Base-by-base conservation (phyloP, 495 filamentous ascomycete species). In the Astrocystis sublimbata region DNA sequence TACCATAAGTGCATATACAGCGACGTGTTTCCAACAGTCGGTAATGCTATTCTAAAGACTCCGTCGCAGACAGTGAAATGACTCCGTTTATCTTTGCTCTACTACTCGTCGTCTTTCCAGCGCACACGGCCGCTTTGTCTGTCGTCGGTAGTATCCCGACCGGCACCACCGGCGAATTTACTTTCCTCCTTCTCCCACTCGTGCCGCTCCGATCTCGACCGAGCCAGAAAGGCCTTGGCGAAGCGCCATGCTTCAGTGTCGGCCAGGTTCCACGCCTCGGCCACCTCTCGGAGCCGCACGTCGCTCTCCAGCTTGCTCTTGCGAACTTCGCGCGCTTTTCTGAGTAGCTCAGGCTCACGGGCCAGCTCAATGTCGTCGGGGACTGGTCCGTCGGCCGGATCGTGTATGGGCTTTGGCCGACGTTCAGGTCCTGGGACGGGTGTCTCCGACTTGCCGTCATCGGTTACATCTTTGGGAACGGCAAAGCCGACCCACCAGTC, bases 171-270 rank as follows among this genome's bases (percentile, higher is more conserved):
- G 7, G 78, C 83, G 72, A 85, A 92, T 63, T 73, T 79, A 66
- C 75, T 78, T 80, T 93, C 90, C 49, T 86, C 85, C 59, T 88
- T 81, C 67, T 90, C 88, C 89, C 89, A 93, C 75, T 80, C 79
- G 62, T 71, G 61, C 61, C 88, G 77, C 76, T 91, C 89, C 24
- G 87, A 73, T 45, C 73, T 68, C 35, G 79, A 75, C 42, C 90
- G 69, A 19, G 85, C 88, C 33, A 79, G 65, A 58, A 80, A 93
- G 0, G 94, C 93, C 65, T 87, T 80, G 8, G 90, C 88, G 67
- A 98, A 97, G 67, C 86, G 84, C 94, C 94, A 98, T 3, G 89
- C 91, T 76, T 98, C 94, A 8, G 90, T 89, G 74, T 97, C 92
- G 5, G 90, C 92, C 65, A 97, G 65, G 74, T 93, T 96, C 94